Evolutionary conservation across 495 filamentous ascomycete species (phyloP), one percentile per base, ranked within the genome.

Genomic region (Aspergillus nidulans): DNA sequence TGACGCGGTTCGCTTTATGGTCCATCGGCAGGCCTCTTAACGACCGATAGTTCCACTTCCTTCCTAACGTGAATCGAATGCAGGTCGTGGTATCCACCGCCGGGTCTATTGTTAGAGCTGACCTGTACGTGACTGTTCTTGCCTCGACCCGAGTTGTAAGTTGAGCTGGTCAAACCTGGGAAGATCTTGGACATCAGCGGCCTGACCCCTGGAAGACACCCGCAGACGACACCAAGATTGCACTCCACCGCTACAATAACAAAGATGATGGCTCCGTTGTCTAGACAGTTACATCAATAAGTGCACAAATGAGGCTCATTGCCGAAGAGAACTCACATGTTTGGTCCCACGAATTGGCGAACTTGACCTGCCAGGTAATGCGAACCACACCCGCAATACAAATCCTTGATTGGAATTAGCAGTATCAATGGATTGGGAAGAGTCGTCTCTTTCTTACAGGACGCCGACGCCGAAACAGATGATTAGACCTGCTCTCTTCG

Each of bases 341-440:
- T 5, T 53, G 50, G 32, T 53, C 50, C 50, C 39, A 53, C 18
- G 50, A 53, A 7, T 23, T 12, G 1, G 50, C 50, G 18, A 44
- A 53, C 26, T 32, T 53, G 26, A 43, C 40, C 24, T 53, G 50
- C 25, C 39, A 53, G 6, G 50, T 53, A n/a, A 53, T 53, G 10
- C 40, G 50, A 26, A 53, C 8, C 6, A 53, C n/a, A 6, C 50
- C 50, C 15, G 50, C 50, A 9, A 53, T 44, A 16, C 50, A 53
- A 12, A 53, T 53, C 25, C 39, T 53, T 26, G 12, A 52, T 0
- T 30, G 23, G 18, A 28, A 24, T 30, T 24, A 47, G 44, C 44
- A 28, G 4, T 28, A 9, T 28, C 7, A 23, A 45, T 1, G 10
- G 19, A 23, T 52, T 16, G 24, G 1, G 12, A 9, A 0, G 7